A percentile compares a stretch with the other conserved stretches of the same genome.
These are phyloP conservation scores for Alnus glutinosa DNA, from an alignment of 306 rosid genomes.

Conservation along the genomic window DNA sequence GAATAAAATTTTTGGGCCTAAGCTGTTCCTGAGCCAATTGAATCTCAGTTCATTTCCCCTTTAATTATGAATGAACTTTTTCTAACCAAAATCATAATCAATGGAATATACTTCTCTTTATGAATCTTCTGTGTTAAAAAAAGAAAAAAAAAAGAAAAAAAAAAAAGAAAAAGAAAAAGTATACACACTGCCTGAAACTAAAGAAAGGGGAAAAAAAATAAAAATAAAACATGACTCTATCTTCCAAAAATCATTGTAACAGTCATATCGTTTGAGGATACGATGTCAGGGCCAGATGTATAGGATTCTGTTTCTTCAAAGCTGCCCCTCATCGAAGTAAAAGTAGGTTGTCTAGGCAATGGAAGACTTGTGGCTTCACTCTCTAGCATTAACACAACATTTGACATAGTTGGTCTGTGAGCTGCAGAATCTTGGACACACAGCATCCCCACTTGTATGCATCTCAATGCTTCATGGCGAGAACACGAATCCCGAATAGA, in stretches of 20 bases:
- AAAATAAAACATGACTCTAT: slow-evolving; percentile 10
- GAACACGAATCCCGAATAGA: slow-evolving; percentile 49
- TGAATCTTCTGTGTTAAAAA: too few species aligned
- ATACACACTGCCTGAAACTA: too few species aligned
- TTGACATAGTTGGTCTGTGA: slow-evolving; percentile 70
- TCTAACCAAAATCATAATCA: too few species aligned
- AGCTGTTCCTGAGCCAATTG: not conserved
- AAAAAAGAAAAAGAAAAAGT: too few species aligned
- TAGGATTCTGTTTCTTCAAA: slow-evolving; percentile 44
- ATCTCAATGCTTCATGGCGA: slow-evolving; percentile 50
- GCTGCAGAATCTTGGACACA: slow-evolving; percentile 88
- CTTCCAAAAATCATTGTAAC: slow-evolving; percentile 68
- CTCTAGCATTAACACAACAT: slow-evolving; percentile 78
- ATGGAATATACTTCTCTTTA: not conserved
- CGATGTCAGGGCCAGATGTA: slow-evolving; percentile 46
- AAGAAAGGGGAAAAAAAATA: too few species aligned
- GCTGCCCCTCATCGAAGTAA: slow-evolving; percentile 53
- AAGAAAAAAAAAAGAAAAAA: too few species aligned
- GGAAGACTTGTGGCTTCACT: slow-evolving; percentile 69
- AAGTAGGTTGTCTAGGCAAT: slow-evolving; percentile 59
- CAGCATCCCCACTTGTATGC: slow-evolving; percentile 78
- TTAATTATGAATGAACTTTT: not conserved
- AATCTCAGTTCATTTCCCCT: not conserved
- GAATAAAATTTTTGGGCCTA: not conserved
- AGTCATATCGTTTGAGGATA: slow-evolving; percentile 60